These are phyloP conservation scores for Calocybe indica DNA, from an alignment of 768 basidiomycete genomes.

Conservation along the genomic window DNA sequence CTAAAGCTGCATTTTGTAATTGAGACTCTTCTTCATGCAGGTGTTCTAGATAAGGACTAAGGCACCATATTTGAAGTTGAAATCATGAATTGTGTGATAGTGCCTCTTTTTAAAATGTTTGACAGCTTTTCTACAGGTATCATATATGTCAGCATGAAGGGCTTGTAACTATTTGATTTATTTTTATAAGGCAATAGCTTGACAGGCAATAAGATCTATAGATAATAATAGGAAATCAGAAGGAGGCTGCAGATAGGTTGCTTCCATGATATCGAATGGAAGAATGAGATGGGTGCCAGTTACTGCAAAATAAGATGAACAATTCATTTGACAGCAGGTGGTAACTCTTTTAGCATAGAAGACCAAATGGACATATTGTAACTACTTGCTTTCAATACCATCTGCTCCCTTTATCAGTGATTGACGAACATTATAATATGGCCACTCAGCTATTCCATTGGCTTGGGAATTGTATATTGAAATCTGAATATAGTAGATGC, in stretches of 20 bases:
- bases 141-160: no score
- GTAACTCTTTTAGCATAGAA: constrained; percentile 12
- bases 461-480: constrained; percentile 29
- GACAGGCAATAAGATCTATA: not conserved
- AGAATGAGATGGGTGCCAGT: constrained; percentile 16
- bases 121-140: not conserved
- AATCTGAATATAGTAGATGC: constrained; percentile 30
- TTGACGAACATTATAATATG: constrained; percentile 15
- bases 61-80: constrained; percentile 13
- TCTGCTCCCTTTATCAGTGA: constrained; percentile 24
- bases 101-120: not conserved
- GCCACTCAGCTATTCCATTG: constrained; percentile 25
- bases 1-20: constrained; percentile 22
- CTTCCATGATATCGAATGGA: constrained; percentile 14
- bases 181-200: not conserved
- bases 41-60: constrained; percentile 31
- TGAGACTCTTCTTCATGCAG: constrained; percentile 18
- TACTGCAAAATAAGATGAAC: constrained; percentile 13
- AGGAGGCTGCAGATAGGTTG: constrained; percentile 1
- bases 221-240: not conserved
- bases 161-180: not conserved
- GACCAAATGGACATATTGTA: not conserved
- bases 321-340: constrained; percentile 8
- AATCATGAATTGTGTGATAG: constrained; percentile 1
- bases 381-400: constrained; percentile 24